Evolutionary conservation across 768 basidiomycete species (phyloP).

Genomic region (Russula compacta): DNA sequence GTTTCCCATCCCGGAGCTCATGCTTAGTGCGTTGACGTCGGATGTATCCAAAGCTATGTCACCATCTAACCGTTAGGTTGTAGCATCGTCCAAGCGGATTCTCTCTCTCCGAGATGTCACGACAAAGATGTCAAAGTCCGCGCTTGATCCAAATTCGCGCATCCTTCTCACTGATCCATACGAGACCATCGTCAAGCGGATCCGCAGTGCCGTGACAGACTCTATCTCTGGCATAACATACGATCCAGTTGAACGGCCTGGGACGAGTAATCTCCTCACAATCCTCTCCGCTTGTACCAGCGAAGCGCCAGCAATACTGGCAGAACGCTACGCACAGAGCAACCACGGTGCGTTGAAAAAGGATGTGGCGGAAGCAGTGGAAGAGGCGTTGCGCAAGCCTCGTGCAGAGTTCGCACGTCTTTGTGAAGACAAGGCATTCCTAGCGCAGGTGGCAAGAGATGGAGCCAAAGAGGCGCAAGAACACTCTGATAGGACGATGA

Average conservation of each 20-base stretch:
- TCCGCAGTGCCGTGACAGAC: conserved; percentile 81
- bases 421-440: conserved; percentile 46
- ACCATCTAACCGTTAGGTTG: not conserved
- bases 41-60: too few relatives aligned
- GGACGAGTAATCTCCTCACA: conserved; percentile 69
- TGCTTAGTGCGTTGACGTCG: conserved; percentile 52
- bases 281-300: conserved; percentile 71
- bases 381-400: conserved; percentile 54
- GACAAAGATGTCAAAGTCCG: conserved; percentile 94
- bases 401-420: conserved; percentile 62
- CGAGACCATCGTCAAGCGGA: conserved; percentile 53
- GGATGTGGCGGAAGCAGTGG: conserved; percentile 66
- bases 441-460: conserved; percentile 49
- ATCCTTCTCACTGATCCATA: conserved; percentile 77
- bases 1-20: conserved; percentile 64
- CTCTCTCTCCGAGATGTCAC: conserved; percentile 79
- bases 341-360: conserved; percentile 64
- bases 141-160: conserved; percentile 66
- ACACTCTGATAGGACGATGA: conserved; percentile 54
- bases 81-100: conserved; percentile 74
- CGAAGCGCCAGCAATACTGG: conserved; percentile 37
- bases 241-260: conserved; percentile 73
- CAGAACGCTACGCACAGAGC: conserved; percentile 41
- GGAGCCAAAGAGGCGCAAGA: conserved; percentile 59
- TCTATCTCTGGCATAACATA: conserved; percentile 66